Conservation (phyloP, 2,329 filamentous ascomycete species). For the Penicillium oxalicum region DNA sequence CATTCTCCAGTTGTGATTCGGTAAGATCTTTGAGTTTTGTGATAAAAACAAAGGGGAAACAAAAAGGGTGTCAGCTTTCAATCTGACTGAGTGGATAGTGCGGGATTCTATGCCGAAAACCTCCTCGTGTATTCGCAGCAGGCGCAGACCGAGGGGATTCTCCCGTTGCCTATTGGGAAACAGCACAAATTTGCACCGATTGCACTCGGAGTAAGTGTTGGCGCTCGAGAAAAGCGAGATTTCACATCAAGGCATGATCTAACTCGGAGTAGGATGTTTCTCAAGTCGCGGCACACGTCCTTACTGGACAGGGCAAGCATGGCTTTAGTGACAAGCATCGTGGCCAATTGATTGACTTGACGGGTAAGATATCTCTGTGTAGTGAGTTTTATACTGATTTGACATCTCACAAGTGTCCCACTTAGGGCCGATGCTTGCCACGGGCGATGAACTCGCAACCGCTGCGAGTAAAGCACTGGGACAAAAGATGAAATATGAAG, state of each 20-base stretch:
- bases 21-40: slow-evolving; percentile 17
- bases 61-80: no score
- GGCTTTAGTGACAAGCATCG: slow-evolving; percentile 48
- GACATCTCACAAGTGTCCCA: background rate
- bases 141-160: slow-evolving; percentile 39
- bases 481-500: slow-evolving; percentile 41
- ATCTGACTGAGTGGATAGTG: slow-evolving; percentile 23
- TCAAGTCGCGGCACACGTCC: slow-evolving; percentile 44
- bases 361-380: slow-evolving; percentile 28
- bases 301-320: slow-evolving; percentile 44
- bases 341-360: slow-evolving; percentile 50
- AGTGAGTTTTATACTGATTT: background rate
- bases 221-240: no score
- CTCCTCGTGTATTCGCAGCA: slow-evolving; percentile 46
- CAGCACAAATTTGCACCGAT: slow-evolving; percentile 48
- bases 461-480: slow-evolving; percentile 44
- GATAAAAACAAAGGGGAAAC: no score
- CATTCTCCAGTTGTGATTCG: slow-evolving; percentile 45
- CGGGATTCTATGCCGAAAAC: slow-evolving; percentile 50
- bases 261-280: slow-evolving; percentile 40
- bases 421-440: slow-evolving; percentile 43
- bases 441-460: slow-evolving; percentile 43
- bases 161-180: slow-evolving; percentile 45
- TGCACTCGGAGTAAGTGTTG: slow-evolving; percentile 40
- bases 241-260: background rate